Conservation (phyloP, 441 rosid genomes). For the Caryocar brasiliense region DNA sequence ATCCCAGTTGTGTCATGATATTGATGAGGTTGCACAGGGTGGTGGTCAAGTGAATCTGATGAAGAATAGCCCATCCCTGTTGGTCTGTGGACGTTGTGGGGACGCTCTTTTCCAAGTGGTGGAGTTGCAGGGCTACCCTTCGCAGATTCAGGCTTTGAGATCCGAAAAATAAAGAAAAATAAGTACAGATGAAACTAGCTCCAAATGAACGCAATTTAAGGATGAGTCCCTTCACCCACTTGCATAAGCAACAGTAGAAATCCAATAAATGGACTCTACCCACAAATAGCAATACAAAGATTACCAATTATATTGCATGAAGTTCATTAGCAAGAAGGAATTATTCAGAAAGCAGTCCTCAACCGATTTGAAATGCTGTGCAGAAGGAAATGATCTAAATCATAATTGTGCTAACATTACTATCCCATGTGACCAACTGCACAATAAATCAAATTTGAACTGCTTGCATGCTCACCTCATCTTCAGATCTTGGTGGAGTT, state of each 20-base stretch:
- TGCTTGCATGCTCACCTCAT: conserved; percentile 43
- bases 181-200: neutral
- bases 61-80: conserved; percentile 46
- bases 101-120: conserved; percentile 50
- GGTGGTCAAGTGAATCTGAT: conserved; percentile 56
- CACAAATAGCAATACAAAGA: neutral
- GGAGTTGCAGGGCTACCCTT: conserved; percentile 68
- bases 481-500: conserved; percentile 58
- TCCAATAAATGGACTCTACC: neutral
- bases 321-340: neutral
- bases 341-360: neutral
- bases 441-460: neutral
- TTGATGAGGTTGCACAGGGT: conserved; percentile 33
- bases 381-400: neutral
- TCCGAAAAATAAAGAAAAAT: conserved; percentile 20
- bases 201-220: neutral
- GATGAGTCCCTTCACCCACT: neutral
- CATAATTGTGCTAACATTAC: neutral
- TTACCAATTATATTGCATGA: neutral
- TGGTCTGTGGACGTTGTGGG: conserved; percentile 29
- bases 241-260: neutral
- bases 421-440: neutral
- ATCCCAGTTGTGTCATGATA: conserved; percentile 40
- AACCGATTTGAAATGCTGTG: neutral
- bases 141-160: conserved; percentile 41